Evolutionary conservation across 805 yeast genomes (phyloP).

Genomic region (Metschnikowia gelsemii): DNA sequence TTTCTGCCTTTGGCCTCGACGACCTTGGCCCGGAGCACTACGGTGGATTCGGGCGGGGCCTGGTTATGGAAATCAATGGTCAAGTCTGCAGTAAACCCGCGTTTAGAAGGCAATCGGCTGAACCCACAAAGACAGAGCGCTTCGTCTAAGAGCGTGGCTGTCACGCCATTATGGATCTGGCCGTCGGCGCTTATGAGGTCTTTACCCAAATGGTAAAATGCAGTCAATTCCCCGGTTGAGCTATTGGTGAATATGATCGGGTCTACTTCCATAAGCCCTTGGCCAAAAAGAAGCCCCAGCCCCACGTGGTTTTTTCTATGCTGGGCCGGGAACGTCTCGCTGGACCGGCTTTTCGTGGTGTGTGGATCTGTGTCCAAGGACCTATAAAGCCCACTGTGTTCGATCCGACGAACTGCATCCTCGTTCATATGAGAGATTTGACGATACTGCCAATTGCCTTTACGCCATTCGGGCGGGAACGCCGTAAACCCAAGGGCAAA

Average conservation of each 20-base stretch:
- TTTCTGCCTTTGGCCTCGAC: conserved; percentile 71
- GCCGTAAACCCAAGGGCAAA: conserved; percentile 20
- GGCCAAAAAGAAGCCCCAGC: conserved; percentile 69
- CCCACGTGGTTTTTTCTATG: conserved; percentile 66
- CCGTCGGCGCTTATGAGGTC: conserved; percentile 67
- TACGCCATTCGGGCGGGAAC: conserved; percentile 22
- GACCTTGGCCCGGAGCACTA: conserved; percentile 68
- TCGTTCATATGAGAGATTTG: conserved; percentile 19
- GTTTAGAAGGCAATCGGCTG: conserved; percentile 68
- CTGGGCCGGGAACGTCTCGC: conserved; percentile 47
- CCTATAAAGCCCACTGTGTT: conserved; percentile 33
- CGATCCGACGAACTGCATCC: conserved; percentile 29
- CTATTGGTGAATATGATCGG: conserved; percentile 64
- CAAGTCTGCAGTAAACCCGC: conserved; percentile 87
- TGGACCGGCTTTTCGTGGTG: conserved; percentile 11
- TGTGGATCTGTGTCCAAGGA: conserved; percentile 9
- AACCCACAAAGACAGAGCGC: conserved; percentile 85
- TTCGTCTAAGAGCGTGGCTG: conserved; percentile 81
- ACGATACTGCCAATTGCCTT: conserved; percentile 15
- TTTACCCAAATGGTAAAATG: conserved; percentile 71
- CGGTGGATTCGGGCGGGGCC: conserved; percentile 59
- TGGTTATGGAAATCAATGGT: conserved; percentile 64
- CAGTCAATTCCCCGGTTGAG: conserved; percentile 51
- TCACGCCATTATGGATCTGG: conserved; percentile 76
- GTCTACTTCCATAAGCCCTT: conserved; percentile 66